Evolutionary conservation across 139 green algal species (phyloP).

Genomic region (Mesostigma viride): DNA sequence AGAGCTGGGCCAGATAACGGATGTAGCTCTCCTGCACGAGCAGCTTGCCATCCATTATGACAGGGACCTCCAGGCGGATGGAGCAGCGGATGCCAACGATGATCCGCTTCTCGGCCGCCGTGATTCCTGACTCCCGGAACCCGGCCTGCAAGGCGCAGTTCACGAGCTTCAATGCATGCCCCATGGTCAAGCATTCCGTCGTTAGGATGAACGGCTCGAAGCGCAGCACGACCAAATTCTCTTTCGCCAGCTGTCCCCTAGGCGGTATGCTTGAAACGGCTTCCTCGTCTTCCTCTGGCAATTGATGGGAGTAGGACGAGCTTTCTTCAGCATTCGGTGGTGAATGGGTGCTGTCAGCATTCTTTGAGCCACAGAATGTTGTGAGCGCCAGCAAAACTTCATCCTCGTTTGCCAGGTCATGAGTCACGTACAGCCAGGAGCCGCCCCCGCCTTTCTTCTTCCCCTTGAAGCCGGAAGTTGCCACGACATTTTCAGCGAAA

Average conservation of each 20-base stretch:
- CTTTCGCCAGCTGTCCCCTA: no score
- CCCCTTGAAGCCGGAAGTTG: conserved; percentile 24
- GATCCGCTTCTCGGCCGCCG: conserved; percentile 30
- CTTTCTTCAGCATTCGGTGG: no score
- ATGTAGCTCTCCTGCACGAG: conserved; percentile 49
- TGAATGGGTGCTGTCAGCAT: neutral
- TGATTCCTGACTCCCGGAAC: conserved; percentile 53
- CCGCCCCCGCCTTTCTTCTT: conserved; percentile 32
- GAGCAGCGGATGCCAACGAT: conserved; percentile 53
- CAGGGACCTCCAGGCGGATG: conserved; percentile 54
- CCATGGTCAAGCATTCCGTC: conserved; percentile 40
- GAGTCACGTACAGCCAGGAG: conserved; percentile 52
- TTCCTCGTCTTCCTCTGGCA: no score
- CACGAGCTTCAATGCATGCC: conserved; percentile 37
- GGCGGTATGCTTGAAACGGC: no score
- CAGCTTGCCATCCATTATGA: conserved; percentile 39
- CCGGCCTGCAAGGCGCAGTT: conserved; percentile 40
- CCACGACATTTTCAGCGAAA: conserved; percentile 42
- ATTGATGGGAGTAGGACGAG: no score
- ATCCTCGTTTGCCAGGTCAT: conserved; percentile 35
- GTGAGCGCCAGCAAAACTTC: conserved; percentile 27
- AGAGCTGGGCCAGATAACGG: conserved; percentile 36
- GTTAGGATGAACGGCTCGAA: conserved; percentile 73
- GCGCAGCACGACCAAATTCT: conserved; percentile 46
- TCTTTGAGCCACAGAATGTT: neutral